phyloP scores from a whole-genome alignment of 192 early-diverging fungal species.

The Geranomyces variabilis region DNA sequence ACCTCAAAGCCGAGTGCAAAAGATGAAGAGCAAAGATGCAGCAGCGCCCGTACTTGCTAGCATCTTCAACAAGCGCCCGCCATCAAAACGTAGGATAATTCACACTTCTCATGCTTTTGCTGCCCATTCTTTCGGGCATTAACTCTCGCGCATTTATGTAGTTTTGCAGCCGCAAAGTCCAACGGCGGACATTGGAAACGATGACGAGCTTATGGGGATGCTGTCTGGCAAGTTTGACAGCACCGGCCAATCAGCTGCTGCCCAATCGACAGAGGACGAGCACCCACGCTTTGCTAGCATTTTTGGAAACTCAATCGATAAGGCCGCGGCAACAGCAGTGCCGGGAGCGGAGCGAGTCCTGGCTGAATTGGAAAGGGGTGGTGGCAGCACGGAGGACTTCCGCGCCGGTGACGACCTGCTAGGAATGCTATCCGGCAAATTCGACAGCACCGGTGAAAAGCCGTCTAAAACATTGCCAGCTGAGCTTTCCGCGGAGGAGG shows the following conservation, averaged over 20 bases:
- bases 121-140: not conserved
- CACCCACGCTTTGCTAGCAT: constrained; percentile 6
- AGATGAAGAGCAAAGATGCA: not conserved
- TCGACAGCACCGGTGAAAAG: not conserved
- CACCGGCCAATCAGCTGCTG: not conserved
- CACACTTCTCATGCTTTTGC: not conserved
- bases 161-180: no score
- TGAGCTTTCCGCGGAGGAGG: not conserved
- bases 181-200: not conserved
- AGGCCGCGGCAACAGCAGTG: not conserved
- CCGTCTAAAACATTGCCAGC: not conserved
- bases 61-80: not conserved
- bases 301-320: not conserved
- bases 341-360: not conserved
- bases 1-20: not conserved
- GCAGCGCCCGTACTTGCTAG: not conserved
- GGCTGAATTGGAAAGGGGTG: not conserved
- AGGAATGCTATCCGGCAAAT: not conserved
- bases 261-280: not conserved
- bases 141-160: no score
- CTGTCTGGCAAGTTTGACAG: not conserved
- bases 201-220: not conserved
- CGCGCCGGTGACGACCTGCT: constrained; percentile 13
- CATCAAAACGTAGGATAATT: not conserved
- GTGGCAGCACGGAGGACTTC: not conserved